Percentiles rank a stretch among this genome's conserved stretches.
These are phyloP conservation scores for Macadamia tetraphylla DNA, from an alignment of 164 flowering plant species.

Conservation along the genomic window DNA sequence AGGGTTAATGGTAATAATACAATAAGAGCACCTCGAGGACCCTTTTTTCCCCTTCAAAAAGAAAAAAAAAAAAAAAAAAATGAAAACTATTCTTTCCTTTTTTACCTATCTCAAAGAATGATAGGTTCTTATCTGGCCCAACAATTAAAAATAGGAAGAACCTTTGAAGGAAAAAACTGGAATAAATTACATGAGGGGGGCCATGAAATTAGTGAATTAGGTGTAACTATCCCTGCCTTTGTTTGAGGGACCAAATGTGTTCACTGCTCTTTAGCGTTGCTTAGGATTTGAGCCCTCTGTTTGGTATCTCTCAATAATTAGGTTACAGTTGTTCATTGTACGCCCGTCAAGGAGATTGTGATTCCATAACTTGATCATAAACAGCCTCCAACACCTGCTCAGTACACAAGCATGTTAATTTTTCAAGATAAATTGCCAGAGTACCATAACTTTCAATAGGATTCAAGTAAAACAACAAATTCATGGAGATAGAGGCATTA, in stretches of 20 bases:
- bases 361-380: slow-evolving; percentile 96
- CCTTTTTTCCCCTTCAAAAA: neutral
- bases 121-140: neutral
- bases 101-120: neutral
- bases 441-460: too few species aligned
- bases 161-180: neutral
- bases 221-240: neutral
- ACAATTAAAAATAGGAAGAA: neutral
- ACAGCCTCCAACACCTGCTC: slow-evolving; percentile 93
- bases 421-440: too few species aligned
- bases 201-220: neutral
- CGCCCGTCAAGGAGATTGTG: slow-evolving; percentile 91
- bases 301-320: slow-evolving; percentile 47
- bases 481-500: too few species aligned
- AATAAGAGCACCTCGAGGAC: neutral
- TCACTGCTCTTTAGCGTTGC: slow-evolving; percentile 12
- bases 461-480: too few species aligned
- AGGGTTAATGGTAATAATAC: neutral
- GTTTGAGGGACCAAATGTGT: neutral
- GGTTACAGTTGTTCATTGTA: slow-evolving; percentile 74
- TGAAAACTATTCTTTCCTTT: neutral
- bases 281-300: slow-evolving; percentile 27
- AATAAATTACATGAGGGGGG: neutral
- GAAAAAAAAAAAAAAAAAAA: too few species aligned
- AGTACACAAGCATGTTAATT: slow-evolving; percentile 3